Percentiles rank a stretch among this genome's conserved stretches.
phyloP scores from a whole-genome alignment of 108 stramenopile species.

The Discostella stelligeroides region DNA sequence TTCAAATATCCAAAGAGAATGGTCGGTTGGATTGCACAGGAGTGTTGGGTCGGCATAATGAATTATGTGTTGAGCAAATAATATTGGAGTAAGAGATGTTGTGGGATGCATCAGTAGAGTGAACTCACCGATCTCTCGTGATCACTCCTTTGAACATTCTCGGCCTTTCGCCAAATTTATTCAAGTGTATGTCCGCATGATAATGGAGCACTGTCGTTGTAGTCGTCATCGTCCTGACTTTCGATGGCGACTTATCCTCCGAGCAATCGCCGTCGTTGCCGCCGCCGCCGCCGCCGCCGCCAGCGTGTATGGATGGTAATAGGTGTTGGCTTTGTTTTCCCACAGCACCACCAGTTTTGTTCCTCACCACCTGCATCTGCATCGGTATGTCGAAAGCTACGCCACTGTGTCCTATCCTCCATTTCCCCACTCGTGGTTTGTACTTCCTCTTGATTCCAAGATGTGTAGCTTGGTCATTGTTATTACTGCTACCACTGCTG shows the following conservation, averaged over 20 bases:
- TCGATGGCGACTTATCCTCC: no score
- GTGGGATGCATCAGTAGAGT: not conserved
- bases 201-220: conserved; percentile 55
- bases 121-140: conserved; percentile 52
- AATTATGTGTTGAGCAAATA: no score
- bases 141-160: conserved; percentile 69
- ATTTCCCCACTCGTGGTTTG: conserved; percentile 46
- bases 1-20: not conserved
- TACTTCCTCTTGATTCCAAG: no score
- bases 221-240: conserved; percentile 8
- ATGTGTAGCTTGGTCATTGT: no score
- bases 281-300: conserved; percentile 14
- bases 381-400: conserved; percentile 55
- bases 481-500: conserved; percentile 15
- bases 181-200: conserved; percentile 64
- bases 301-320: no score
- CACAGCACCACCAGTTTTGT: no score
- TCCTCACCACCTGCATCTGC: not conserved
- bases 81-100: not conserved
- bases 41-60: no score
- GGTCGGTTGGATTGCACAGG: not conserved
- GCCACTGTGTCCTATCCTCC: conserved; percentile 58
- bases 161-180: conserved; percentile 70
- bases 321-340: no score
- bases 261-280: no score